Evolutionary conservation across 257 asterid genomes (phyloP), one percentile per base, ranked within the genome.

Genomic region (Solanum chilense): DNA sequence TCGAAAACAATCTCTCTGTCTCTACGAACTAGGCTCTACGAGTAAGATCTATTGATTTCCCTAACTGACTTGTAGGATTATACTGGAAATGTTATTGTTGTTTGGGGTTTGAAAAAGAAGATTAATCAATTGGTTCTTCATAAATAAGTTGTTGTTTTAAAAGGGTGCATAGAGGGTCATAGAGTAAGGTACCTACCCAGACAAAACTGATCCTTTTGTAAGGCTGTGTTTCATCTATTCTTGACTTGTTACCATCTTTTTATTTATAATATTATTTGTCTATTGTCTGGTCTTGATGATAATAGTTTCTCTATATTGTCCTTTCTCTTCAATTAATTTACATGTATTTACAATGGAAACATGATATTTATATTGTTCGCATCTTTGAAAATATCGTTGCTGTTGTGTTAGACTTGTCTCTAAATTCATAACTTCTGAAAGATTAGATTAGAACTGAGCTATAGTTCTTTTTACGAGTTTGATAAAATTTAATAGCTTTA

Each of bases 81-180:
- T 2, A 66, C 35, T 0, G 35, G 0, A 68, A 7, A 27, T 25
- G 20, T 62, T 23, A 6, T 49, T n/a, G 5, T 23, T 42, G 4
- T 2, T 70, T 2, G 3, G 18, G 6, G 0, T 41, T 45, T 82
- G 70, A 82, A 82, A 82, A 29, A 29, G 73, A 3, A 47, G 39
- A 5, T 69, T 27, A 16, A 84, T 84, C 18, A 21, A 12, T 85
- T 16, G 70, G 15, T 27, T 66, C 74, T 8, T 77, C 20, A 29
- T 80, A 80, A 47, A 80, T 29, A 31, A 47, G 85, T 47, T 47
- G 85, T 3, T 80, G 27, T 29, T 47, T 47, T 29, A 27, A 41
- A 49, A 88, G 94, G 97, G 92, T 91, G 91, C 95, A 93, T 5
- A 86, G 84, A 86, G 95, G 94, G 94, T 91, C 97, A 88, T 66